phyloP scores from a whole-genome alignment of 2,329 filamentous ascomycete species.

The Metarhizium sp. region DNA sequence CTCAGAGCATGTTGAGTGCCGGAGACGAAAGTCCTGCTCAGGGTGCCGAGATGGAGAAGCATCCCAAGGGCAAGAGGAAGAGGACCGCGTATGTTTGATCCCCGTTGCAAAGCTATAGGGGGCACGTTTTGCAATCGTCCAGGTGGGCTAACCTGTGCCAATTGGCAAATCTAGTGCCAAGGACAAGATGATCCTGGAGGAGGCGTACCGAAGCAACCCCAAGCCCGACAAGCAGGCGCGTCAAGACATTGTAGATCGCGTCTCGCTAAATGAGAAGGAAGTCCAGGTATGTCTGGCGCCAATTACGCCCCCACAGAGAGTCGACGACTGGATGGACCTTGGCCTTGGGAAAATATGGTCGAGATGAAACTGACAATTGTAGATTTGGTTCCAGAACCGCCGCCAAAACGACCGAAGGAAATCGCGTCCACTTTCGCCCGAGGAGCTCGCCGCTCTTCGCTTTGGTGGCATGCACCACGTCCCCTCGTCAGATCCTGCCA shows the following conservation, averaged over 20 bases:
- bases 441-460: conserved; percentile 59
- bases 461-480: conserved; percentile 44
- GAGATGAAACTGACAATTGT: neutral
- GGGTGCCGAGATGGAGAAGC: conserved; percentile 26
- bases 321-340: too few species aligned
- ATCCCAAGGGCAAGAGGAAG: conserved; percentile 54
- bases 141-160: conserved; percentile 11
- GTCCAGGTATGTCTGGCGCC: conserved; percentile 63
- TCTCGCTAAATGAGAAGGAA: conserved; percentile 88
- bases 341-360: neutral
- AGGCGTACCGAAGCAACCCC: conserved; percentile 73
- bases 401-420: conserved; percentile 88
- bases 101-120: conserved; percentile 2
- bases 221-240: conserved; percentile 89
- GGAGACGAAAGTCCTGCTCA: conserved; percentile 1
- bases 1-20: conserved; percentile 5
- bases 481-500: conserved; percentile 32
- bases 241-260: conserved; percentile 72
- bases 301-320: neutral
- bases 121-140: neutral
- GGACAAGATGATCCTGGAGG: conserved; percentile 81
- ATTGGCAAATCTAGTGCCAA: conserved; percentile 51
- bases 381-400: conserved; percentile 98
- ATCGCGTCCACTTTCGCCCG: conserved; percentile 69
- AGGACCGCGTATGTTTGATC: conserved; percentile 46